Conservation (phyloP, 495 filamentous ascomycete species). For the Oleoguttula mirabilis region DNA sequence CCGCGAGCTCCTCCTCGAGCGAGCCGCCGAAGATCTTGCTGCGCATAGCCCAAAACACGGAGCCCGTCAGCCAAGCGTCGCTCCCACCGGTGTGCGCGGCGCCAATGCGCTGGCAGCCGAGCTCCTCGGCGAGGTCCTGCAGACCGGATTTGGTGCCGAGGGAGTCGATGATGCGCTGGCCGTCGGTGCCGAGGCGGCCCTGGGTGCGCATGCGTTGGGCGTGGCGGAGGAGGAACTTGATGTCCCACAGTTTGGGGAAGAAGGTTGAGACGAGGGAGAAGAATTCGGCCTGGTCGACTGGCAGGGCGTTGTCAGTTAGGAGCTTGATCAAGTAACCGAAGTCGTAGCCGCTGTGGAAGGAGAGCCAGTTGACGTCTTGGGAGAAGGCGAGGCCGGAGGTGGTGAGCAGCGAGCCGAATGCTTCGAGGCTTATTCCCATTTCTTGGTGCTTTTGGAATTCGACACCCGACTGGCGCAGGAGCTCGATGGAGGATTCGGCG, state of each 20-base stretch:
- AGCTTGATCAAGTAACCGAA: constrained; percentile 95
- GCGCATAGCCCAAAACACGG: constrained; percentile 31
- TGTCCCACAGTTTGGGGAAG: constrained; percentile 87
- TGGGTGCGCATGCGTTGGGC: constrained; percentile 39
- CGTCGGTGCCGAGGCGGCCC: constrained; percentile 46
- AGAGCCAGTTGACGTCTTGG: constrained; percentile 86
- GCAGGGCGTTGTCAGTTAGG: constrained; percentile 64
- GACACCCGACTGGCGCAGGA: constrained; percentile 73
- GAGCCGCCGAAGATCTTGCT: constrained; percentile 78
- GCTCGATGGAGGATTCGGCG: constrained; percentile 79
- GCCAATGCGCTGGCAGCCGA: constrained; percentile 77
- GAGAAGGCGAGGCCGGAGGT: constrained; percentile 83
- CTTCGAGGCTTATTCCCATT: constrained; percentile 79
- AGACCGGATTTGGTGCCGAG: constrained; percentile 79
- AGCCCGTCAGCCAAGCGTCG: constrained; percentile 78
- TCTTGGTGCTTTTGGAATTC: constrained; percentile 72
- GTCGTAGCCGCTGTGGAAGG: constrained; percentile 97
- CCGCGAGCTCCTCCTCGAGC: constrained; percentile 73
- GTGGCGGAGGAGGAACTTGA: constrained; percentile 94
- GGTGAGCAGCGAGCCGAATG: constrained; percentile 80
- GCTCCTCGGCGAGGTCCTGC: constrained; percentile 84
- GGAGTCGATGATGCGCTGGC: constrained; percentile 57
- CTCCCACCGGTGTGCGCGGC: constrained; percentile 81
- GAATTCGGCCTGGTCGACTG: constrained; percentile 78
- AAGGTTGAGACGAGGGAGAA: constrained; percentile 72